Percentiles rank a stretch among this genome's conserved stretches.
Conservation (phyloP, 1,139 yeast genomes). For the Zygosaccharomyces sapae region DNA sequence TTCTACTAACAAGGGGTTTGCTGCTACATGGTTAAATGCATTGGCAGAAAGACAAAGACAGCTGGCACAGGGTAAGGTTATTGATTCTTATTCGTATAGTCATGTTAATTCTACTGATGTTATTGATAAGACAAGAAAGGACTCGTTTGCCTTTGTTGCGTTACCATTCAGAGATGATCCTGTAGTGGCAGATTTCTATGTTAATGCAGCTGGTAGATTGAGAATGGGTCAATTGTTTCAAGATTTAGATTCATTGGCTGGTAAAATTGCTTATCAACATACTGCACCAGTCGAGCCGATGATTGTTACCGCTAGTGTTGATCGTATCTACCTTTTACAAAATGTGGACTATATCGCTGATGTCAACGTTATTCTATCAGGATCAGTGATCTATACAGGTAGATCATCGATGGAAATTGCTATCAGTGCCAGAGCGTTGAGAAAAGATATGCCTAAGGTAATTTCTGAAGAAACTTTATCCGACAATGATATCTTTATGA, state of each 20-base stretch:
- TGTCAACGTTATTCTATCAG: slow-evolving; percentile 77
- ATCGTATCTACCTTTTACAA: slow-evolving; percentile 81
- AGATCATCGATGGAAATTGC: slow-evolving; percentile 92
- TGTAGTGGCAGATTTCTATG: slow-evolving; percentile 80
- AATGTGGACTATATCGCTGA: slow-evolving; percentile 74
- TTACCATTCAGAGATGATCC: slow-evolving; percentile 82
- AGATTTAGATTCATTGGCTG: slow-evolving; percentile 86
- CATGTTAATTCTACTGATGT: slow-evolving; percentile 71
- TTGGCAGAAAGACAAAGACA: slow-evolving; percentile 69
- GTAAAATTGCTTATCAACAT: slow-evolving; percentile 79
- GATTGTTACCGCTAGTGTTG: slow-evolving; percentile 91
- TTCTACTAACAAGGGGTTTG: slow-evolving; percentile 36
- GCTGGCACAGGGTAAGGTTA: slow-evolving; percentile 61
- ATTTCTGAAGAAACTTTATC: slow-evolving; percentile 42
- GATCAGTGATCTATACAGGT: slow-evolving; percentile 94
- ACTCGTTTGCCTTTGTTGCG: slow-evolving; percentile 67
- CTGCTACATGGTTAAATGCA: slow-evolving; percentile 83
- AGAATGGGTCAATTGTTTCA: slow-evolving; percentile 90
- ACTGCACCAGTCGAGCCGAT: slow-evolving; percentile 90
- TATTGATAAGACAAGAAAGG: slow-evolving; percentile 67
- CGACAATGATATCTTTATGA: slow-evolving; percentile 57
- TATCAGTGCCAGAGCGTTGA: slow-evolving; percentile 79
- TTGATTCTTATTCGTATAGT: slow-evolving; percentile 68
- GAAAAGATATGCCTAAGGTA: slow-evolving; percentile 43
- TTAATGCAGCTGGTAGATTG: slow-evolving; percentile 82